Conservation (phyloP, 208 protist genomes). For the Leishmania gerbilli region DNA sequence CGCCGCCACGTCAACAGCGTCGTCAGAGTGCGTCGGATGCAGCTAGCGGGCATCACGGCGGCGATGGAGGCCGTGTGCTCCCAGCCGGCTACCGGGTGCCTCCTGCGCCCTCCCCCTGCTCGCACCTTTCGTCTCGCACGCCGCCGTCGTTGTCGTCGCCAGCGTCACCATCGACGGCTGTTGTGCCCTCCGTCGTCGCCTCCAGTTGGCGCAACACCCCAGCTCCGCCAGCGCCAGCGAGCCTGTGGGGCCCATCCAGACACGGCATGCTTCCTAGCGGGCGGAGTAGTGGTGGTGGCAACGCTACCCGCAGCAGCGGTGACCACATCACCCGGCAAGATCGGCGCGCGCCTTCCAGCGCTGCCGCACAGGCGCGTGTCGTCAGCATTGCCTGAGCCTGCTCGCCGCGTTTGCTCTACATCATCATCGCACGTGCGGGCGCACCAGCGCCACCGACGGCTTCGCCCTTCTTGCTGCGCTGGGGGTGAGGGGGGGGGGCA, state of each 20-base stretch:
- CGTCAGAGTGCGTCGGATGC: background rate
- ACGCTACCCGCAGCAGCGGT: background rate
- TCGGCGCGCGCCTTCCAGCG: background rate
- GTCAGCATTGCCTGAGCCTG: background rate
- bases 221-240: background rate
- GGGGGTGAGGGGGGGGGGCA: too few species aligned
- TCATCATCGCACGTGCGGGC: background rate
- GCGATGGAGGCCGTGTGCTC: background rate
- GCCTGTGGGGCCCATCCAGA: background rate
- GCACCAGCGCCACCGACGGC: background rate
- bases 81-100: conserved; percentile 2
- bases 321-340: background rate
- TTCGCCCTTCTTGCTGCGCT: background rate
- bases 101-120: conserved; percentile 6
- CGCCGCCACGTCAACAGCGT: background rate
- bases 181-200: background rate
- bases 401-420: background rate
- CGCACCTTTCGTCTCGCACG: background rate
- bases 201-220: too few species aligned
- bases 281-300: background rate
- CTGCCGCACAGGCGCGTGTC: background rate
- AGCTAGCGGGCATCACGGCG: background rate
- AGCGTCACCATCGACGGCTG: background rate
- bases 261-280: background rate
- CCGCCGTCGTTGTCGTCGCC: background rate